These are phyloP conservation scores for Exophiala bonariae DNA, from an alignment of 2,329 filamentous ascomycete species.

Conservation along the genomic window DNA sequence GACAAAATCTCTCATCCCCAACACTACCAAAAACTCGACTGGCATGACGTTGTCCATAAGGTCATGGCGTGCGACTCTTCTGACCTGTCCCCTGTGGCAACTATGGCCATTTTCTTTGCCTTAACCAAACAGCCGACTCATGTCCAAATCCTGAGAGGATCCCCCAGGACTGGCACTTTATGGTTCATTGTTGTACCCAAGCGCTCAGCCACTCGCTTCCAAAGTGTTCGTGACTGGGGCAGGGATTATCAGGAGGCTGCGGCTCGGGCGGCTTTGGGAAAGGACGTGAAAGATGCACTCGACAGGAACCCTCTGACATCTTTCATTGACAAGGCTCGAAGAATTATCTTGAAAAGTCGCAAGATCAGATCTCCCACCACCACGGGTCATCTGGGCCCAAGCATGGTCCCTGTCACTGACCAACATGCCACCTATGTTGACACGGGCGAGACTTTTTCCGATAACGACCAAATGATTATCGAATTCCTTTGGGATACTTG, in stretches of 20 bases:
- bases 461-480: constrained; percentile 54
- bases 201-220: constrained; percentile 47
- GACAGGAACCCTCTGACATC: constrained; percentile 39
- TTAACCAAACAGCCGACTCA: constrained; percentile 7
- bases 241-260: constrained; percentile 56
- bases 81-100: constrained; percentile 33
- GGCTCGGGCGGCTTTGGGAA: constrained; percentile 34
- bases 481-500: constrained; percentile 41
- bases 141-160: constrained; percentile 3
- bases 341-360: constrained; percentile 42
- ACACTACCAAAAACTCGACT: constrained; percentile 33
- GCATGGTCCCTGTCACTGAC: constrained; percentile 31
- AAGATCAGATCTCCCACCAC: constrained; percentile 43
- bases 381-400: constrained; percentile 43
- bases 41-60: constrained; percentile 40
- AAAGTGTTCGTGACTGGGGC: constrained; percentile 56
- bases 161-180: background rate
- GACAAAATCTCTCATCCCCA: constrained; percentile 39
- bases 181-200: constrained; percentile 48
- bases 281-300: constrained; percentile 25
- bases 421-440: constrained; percentile 27
- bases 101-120: constrained; percentile 13
- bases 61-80: constrained; percentile 34
- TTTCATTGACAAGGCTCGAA: constrained; percentile 47
- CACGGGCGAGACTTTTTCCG: constrained; percentile 44